Conservation (phyloP, 2,329 filamentous ascomycete species). For the Ophiostoma sp. region DNA sequence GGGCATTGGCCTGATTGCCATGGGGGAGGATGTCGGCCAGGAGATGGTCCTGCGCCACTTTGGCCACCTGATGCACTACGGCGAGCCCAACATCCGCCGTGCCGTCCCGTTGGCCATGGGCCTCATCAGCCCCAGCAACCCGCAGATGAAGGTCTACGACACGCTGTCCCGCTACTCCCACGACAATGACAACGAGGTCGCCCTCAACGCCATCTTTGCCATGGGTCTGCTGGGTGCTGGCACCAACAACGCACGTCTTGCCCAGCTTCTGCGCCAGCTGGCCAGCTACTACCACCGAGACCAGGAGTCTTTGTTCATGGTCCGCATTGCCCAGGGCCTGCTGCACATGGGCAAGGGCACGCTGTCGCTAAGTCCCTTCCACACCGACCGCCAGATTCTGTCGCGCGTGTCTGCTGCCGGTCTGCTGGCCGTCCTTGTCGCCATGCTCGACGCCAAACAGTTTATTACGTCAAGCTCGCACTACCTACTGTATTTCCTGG, state of each 20-base stretch:
- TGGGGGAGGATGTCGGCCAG: slow-evolving; percentile 98
- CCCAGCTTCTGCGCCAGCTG: slow-evolving; percentile 88
- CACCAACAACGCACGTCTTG: slow-evolving; percentile 95
- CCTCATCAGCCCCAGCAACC: slow-evolving; percentile 93
- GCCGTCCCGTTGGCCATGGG: slow-evolving; percentile 96
- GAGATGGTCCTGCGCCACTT: slow-evolving; percentile 99
- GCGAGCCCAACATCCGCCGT: slow-evolving; percentile 93
- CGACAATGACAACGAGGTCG: slow-evolving; percentile 97
- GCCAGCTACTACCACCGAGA: slow-evolving; percentile 98
- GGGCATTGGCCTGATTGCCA: slow-evolving; percentile 88
- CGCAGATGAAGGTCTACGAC: slow-evolving; percentile 99
- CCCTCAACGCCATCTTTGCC: slow-evolving; percentile 97
- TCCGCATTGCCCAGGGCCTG: slow-evolving; percentile 94
- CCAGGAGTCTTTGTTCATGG: slow-evolving; percentile 96
- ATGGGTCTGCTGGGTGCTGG: slow-evolving; percentile 97
- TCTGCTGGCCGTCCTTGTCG: slow-evolving; percentile 83
- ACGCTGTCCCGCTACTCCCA: slow-evolving; percentile 96
- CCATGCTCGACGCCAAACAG: slow-evolving; percentile 93
- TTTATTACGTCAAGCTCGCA: slow-evolving; percentile 70
- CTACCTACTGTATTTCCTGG: slow-evolving; percentile 96
- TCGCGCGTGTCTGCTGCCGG: slow-evolving; percentile 89
- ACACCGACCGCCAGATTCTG: slow-evolving; percentile 94
- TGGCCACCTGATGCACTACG: slow-evolving; percentile 98
- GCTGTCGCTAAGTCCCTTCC: slow-evolving; percentile 95
- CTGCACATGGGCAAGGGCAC: slow-evolving; percentile 99